These are phyloP conservation scores for Zymoseptoria passerinii DNA, from an alignment of 2,329 filamentous ascomycete species.

Conservation along the genomic window DNA sequence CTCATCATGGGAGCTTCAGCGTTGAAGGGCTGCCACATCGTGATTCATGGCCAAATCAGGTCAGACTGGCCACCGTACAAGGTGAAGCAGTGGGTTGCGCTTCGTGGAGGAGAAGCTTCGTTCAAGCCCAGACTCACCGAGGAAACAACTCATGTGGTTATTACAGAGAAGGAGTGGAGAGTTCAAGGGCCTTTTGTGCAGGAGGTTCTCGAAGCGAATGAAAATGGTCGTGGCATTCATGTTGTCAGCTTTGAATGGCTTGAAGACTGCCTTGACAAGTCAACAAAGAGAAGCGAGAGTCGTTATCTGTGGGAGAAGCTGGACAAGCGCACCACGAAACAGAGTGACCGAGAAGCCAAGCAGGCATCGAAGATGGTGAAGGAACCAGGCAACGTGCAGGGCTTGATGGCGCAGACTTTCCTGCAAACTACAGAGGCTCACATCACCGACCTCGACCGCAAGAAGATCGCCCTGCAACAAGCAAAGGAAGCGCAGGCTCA, in stretches of 20 bases:
- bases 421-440: conserved; percentile 29
- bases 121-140: conserved; percentile 44
- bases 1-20: not conserved
- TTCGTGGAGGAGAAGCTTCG: conserved; percentile 53
- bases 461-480: conserved; percentile 22
- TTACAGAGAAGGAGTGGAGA: conserved; percentile 52
- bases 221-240: conserved; percentile 15
- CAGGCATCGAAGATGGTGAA: conserved; percentile 8
- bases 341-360: conserved; percentile 28
- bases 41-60: conserved; percentile 5
- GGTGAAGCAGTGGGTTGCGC: conserved; percentile 56
- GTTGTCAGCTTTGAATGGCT: conserved; percentile 40
- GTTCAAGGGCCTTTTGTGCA: conserved; percentile 6
- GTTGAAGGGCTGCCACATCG: conserved; percentile 13
- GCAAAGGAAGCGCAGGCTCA: conserved; percentile 5
- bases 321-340: conserved; percentile 3
- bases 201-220: conserved; percentile 7
- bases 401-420: conserved; percentile 25
- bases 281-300: conserved; percentile 27
- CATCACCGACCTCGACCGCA: conserved; percentile 22
- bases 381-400: conserved; percentile 12
- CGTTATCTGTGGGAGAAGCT: conserved; percentile 29
- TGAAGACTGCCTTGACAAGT: conserved; percentile 40
- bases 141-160: conserved; percentile 64
- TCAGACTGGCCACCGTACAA: conserved; percentile 14